phyloP scores from a whole-genome alignment of 257 asterid species.

The Solanum lycopersicoides region DNA sequence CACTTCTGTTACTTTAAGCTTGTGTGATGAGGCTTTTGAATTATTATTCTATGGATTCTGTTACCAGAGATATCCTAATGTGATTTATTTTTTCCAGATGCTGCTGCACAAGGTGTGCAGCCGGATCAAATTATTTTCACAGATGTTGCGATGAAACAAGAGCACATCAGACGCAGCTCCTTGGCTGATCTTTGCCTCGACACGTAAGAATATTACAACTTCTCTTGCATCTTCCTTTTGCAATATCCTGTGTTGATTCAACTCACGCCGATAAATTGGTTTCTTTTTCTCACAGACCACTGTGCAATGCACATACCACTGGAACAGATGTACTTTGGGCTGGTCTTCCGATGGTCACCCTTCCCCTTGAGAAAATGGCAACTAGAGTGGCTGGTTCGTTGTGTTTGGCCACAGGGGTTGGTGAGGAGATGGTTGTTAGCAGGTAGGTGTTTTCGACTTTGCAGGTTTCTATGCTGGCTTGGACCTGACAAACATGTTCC shows the following conservation, averaged over 20 bases:
- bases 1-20: not conserved
- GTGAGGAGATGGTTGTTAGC: conserved; percentile 90
- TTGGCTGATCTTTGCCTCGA: conserved; percentile 92
- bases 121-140: conserved; percentile 94
- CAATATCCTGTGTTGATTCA: not conserved
- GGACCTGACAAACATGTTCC: not conserved
- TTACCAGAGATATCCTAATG: not conserved
- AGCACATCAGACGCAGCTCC: conserved; percentile 92
- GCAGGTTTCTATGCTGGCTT: not conserved
- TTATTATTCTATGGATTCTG: not conserved
- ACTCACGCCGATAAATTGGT: not conserved
- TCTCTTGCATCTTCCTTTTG: conserved; percentile 1
- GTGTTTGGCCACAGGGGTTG: conserved; percentile 96
- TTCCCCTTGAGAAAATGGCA: conserved; percentile 99
- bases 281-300: conserved; percentile 46
- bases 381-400: conserved; percentile 98
- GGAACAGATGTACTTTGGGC: conserved; percentile 99
- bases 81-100: conserved; percentile 40
- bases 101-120: conserved; percentile 90
- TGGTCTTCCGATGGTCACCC: conserved; percentile 91
- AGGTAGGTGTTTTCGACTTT: conserved; percentile 32
- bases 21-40: not conserved
- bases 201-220: conserved; percentile 41
- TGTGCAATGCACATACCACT: conserved; percentile 98
- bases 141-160: conserved; percentile 97